phyloP scores from a whole-genome alignment of 2,329 filamentous ascomycete genomes.

The Chaetomium olivaceum region DNA sequence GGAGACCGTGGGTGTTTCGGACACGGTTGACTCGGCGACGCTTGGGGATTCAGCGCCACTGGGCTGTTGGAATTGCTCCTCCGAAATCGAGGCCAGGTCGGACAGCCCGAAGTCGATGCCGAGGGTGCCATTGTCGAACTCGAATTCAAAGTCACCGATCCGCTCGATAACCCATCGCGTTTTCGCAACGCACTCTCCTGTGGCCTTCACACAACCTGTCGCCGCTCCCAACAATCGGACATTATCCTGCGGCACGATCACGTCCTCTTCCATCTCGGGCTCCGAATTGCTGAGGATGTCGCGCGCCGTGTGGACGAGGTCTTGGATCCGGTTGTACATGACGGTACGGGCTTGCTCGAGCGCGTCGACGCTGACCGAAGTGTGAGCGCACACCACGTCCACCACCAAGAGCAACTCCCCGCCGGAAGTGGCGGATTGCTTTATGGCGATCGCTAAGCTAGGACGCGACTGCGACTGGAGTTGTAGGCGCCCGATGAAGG shows the following conservation, averaged over 20 bases:
- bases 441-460: conserved; percentile 78
- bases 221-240: conserved; percentile 74
- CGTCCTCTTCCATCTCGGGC: conserved; percentile 67
- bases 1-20: conserved; percentile 37
- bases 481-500: conserved; percentile 87
- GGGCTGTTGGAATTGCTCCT: conserved; percentile 37
- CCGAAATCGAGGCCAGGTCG: conserved; percentile 49
- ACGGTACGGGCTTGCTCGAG: conserved; percentile 69
- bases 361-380: conserved; percentile 64
- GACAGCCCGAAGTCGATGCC: conserved; percentile 58
- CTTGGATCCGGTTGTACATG: conserved; percentile 78
- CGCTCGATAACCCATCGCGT: conserved; percentile 82
- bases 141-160: conserved; percentile 88
- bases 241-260: conserved; percentile 79
- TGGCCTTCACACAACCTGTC: conserved; percentile 83
- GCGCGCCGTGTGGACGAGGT: conserved; percentile 77
- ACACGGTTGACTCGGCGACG: conserved; percentile 42
- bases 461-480: conserved; percentile 88
- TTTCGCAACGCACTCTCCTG: conserved; percentile 87
- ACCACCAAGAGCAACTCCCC: conserved; percentile 76
- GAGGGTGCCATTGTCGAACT: conserved; percentile 61
- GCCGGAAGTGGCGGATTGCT: conserved; percentile 80
- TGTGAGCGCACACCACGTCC: conserved; percentile 78
- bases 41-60: conserved; percentile 40
- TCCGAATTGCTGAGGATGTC: conserved; percentile 72